A percentile compares a stretch with the other conserved stretches of the same genome.
phyloP scores from a whole-genome alignment of 2,329 filamentous ascomycete species.

The Magnaporthiopsis incrustans region DNA sequence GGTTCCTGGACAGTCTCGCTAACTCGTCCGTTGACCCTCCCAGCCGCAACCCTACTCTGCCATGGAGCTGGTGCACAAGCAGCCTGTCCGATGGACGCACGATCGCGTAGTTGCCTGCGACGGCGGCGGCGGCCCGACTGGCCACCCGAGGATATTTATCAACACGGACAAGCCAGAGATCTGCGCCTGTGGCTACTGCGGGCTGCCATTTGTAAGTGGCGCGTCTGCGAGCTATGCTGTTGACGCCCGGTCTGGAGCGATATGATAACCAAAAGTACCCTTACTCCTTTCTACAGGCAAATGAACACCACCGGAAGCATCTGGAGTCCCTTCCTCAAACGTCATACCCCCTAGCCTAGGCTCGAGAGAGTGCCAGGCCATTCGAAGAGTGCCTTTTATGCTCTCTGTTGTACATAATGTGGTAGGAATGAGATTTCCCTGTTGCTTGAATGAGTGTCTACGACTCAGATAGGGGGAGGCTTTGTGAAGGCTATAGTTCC shows the following conservation, averaged over 20 bases:
- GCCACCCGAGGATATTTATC: constrained; percentile 93
- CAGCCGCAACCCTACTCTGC: constrained; percentile 85
- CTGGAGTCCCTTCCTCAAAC: constrained; percentile 75
- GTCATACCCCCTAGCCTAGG: constrained; percentile 64
- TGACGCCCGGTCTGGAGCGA: neutral
- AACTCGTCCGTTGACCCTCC: constrained; percentile 2
- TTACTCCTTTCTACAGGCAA: constrained; percentile 51
- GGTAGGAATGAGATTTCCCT: neutral
- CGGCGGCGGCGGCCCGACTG: constrained; percentile 81
- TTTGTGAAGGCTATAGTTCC: neutral
- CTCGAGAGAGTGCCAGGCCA: constrained; percentile 5
- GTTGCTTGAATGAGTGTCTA: neutral
- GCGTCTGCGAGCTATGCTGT: neutral
- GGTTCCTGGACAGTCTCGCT: neutral
- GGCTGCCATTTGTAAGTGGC: constrained; percentile 74
- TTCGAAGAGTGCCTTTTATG: neutral
- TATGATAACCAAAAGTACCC: constrained; percentile 4
- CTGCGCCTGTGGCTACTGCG: constrained; percentile 80
- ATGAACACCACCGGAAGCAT: constrained; percentile 79
- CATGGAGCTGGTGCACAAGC: constrained; percentile 92
- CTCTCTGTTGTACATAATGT: constrained; percentile 7
- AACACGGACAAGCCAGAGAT: constrained; percentile 98
- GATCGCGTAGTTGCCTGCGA: constrained; percentile 78
- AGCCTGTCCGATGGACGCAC: constrained; percentile 89
- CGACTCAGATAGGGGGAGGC: neutral